Evolutionary conservation across 2,329 filamentous ascomycete species (phyloP).

Genomic region (Triangularia setosa): DNA sequence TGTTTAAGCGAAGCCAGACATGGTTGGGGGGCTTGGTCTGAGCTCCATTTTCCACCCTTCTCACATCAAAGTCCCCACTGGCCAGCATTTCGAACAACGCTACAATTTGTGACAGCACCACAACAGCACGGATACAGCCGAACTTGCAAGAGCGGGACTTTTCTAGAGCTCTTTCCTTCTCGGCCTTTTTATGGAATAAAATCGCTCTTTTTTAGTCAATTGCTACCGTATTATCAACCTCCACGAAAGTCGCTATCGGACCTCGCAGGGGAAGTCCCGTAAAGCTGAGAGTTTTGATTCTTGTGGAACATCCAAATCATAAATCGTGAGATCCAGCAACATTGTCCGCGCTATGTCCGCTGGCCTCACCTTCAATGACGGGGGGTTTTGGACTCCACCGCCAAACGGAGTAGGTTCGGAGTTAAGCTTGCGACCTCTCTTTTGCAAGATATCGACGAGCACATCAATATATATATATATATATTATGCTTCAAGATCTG

Average conservation of each 20-base stretch:
- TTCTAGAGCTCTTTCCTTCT: background rate
- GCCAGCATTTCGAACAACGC: conserved; percentile 11
- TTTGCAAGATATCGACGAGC: background rate
- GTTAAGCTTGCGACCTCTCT: background rate
- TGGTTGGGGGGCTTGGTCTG: conserved; percentile 13
- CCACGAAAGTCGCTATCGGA: background rate
- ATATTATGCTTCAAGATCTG: too few relatives aligned
- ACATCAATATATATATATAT: background rate
- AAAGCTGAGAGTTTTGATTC: background rate
- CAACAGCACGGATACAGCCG: conserved; percentile 6
- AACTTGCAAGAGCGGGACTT: conserved; percentile 11
- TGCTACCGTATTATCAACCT: background rate
- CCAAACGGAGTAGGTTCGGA: background rate
- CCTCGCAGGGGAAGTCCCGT: background rate
- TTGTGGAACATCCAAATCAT: too few relatives aligned
- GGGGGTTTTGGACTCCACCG: background rate
- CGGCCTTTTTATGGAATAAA: background rate
- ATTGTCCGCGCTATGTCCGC: background rate
- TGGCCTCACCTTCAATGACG: background rate
- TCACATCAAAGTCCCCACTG: conserved; percentile 8
- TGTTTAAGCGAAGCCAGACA: conserved; percentile 15
- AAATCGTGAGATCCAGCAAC: background rate
- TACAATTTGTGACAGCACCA: conserved; percentile 18
- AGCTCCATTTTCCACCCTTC: too few relatives aligned
- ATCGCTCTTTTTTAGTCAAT: background rate